A percentile compares a stretch with the other conserved stretches of the same genome.
Evolutionary conservation across 768 basidiomycete species (phyloP).

Genomic region (Rhodotorula sphaerocarpa): DNA sequence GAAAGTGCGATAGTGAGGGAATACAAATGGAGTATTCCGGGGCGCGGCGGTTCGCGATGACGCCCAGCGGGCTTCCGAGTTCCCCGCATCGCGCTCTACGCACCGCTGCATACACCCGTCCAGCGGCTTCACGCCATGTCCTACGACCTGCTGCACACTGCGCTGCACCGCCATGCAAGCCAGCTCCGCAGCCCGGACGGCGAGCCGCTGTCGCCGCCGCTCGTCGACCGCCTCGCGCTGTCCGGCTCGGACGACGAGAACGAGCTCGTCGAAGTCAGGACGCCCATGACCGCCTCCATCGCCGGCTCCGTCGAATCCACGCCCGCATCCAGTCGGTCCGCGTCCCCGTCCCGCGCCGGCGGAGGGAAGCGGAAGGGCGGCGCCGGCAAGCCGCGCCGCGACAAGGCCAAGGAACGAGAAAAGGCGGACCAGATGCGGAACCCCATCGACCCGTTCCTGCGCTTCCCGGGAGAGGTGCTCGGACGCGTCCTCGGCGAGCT

Average conservation of each 20-base stretch:
- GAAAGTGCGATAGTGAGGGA: too few relatives aligned
- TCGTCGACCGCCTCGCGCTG: slow-evolving; percentile 2
- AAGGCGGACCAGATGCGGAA: slow-evolving; percentile 26
- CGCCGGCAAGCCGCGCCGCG: slow-evolving; percentile 33
- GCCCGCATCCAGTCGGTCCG: slow-evolving; percentile 23
- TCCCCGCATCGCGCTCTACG: too few relatives aligned
- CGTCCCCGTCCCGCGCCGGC: slow-evolving; percentile 30
- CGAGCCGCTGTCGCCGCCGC: slow-evolving; percentile 5
- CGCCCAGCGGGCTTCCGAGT: too few relatives aligned
- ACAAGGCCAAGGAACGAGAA: slow-evolving; percentile 35
- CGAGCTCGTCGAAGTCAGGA: slow-evolving; percentile 21
- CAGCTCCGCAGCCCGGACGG: not conserved
- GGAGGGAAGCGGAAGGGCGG: slow-evolving; percentile 14
- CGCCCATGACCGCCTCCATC: slow-evolving; percentile 7
- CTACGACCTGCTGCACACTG: slow-evolving; percentile 21
- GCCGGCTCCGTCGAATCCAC: slow-evolving; percentile 14
- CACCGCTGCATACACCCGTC: too few relatives aligned
- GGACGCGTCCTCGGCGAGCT: slow-evolving; percentile 36
- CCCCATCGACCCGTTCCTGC: slow-evolving; percentile 35
- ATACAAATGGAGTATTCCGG: too few relatives aligned
- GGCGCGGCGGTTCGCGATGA: too few relatives aligned
- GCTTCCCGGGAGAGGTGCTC: slow-evolving; percentile 37
- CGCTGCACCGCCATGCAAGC: slow-evolving; percentile 10
- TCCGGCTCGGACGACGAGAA: slow-evolving; percentile 15
- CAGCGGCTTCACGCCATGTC: too few relatives aligned